Evolutionary conservation across 2,329 filamentous ascomycete species (phyloP), one percentile per base, ranked within the genome.

Genomic region (Alternaria burnsii): DNA sequence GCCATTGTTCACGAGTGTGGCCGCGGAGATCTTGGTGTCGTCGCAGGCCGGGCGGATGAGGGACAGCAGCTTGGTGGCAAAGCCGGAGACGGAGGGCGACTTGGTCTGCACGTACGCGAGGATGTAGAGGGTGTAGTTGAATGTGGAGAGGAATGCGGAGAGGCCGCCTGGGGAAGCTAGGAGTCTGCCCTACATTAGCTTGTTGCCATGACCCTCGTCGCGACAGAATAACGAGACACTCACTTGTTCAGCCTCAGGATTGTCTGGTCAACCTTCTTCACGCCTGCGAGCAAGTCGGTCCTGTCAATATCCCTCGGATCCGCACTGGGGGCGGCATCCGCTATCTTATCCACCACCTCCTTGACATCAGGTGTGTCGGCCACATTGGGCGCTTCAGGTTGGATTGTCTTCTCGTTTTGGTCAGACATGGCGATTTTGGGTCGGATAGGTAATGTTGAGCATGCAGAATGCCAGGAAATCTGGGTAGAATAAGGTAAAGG

Each of bases 91-190:
- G 34, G 77, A 67, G 12, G 74, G 69, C 4, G 76, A 75, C 56
- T 78, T 80, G 14, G 79, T 72, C 57, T 81, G 78, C 43, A 80
- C 71, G 71, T 81, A 80, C 38, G 79, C 76, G 64, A 82, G 75
- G 55, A 82, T 75, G 71, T 82, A 82, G 66, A 82, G 77, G 52
- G 76, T 76, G 72, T 82, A 82, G 71, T 82, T 82, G 73, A 82
- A 76, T 47, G 80, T 82, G 50, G 80, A 81, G 68, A 82, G 80
- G 74, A 81, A 80, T 22, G 80, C 68, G 62, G 74, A 78, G 65
- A 82, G 75, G 44, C 81, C 81, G 71, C 81, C 80, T 20, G 81
- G 81, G 44, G 73, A 76, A 58, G 79, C 78, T 50, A 82, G 74
- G 26, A 82, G 71, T 71, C 81, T 82, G 54, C 58, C 36, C 24